Evolutionary conservation across 352 stramenopile species (phyloP).

Genomic region (Elongisporangium anandrum): DNA sequence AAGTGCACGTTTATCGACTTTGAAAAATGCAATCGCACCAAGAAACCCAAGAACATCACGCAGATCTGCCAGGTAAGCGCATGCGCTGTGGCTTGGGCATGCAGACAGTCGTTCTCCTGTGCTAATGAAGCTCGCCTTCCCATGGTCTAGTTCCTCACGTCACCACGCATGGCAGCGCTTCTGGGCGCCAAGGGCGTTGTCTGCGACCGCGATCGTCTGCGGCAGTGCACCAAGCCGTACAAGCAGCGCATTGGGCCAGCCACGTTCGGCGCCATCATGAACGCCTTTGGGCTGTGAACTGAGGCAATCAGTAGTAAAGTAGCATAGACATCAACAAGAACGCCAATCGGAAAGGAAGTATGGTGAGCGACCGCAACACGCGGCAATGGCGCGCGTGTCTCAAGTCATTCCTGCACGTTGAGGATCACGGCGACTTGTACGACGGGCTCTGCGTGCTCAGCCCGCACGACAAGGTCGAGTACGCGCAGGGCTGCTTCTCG

Average conservation of each 20-base stretch:
- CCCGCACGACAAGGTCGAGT: slow-evolving; percentile 29
- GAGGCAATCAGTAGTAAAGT: no score
- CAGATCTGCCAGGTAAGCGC: slow-evolving; percentile 77
- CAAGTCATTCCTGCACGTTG: slow-evolving; percentile 21
- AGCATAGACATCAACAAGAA: no score
- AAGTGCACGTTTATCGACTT: slow-evolving; percentile 74
- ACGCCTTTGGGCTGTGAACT: slow-evolving; percentile 36
- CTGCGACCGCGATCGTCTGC: slow-evolving; percentile 36
- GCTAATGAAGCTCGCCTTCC: no score
- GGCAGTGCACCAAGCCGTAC: slow-evolving; percentile 61
- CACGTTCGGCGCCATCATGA: slow-evolving; percentile 37
- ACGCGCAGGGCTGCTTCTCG: slow-evolving; percentile 41
- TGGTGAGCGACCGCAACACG: slow-evolving; percentile 31
- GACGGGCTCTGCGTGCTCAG: slow-evolving; percentile 45
- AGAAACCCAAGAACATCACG: slow-evolving; percentile 76
- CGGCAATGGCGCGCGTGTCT: slow-evolving; percentile 37
- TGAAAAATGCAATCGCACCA: slow-evolving; percentile 63
- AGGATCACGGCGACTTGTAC: slow-evolving; percentile 30
- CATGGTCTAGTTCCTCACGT: slow-evolving; percentile 73
- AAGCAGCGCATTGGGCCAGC: slow-evolving; percentile 38
- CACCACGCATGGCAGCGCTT: slow-evolving; percentile 49
- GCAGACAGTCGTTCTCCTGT: no score
- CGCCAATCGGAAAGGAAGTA: no score
- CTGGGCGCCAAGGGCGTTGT: slow-evolving; percentile 36
- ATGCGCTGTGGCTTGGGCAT: no score